Conservation (phyloP, 2,329 filamentous ascomycete genomes). For the Alternaria viburni region DNA sequence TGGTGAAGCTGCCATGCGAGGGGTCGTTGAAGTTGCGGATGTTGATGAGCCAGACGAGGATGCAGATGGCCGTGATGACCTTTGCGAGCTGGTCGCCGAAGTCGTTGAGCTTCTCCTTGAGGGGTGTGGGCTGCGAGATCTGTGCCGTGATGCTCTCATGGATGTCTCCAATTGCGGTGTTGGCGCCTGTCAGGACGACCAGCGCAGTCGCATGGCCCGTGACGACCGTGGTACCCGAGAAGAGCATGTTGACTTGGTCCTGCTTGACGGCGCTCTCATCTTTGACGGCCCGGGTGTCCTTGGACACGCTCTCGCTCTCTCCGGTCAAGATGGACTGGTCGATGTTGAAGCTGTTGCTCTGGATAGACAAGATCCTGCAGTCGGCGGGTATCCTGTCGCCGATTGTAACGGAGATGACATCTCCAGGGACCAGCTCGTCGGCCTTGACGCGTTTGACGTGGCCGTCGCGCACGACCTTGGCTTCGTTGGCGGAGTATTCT, state of each 20-base stretch:
- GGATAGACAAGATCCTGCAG: slow-evolving; percentile 85
- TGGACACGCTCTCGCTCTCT: slow-evolving; percentile 95
- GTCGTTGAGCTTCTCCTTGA: slow-evolving; percentile 99
- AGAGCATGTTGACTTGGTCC: slow-evolving; percentile 97
- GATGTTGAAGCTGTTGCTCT: slow-evolving; percentile 96
- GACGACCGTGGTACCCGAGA: slow-evolving; percentile 97
- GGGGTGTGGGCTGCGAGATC: slow-evolving; percentile 93
- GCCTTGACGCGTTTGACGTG: slow-evolving; percentile 84
- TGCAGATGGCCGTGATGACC: slow-evolving; percentile 96
- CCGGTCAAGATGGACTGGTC: slow-evolving; percentile 97
- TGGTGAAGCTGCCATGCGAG: slow-evolving; percentile 89
- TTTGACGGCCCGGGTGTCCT: slow-evolving; percentile 72
- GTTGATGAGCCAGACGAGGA: slow-evolving; percentile 98
- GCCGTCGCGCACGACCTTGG: slow-evolving; percentile 88
- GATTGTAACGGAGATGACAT: slow-evolving; percentile 85
- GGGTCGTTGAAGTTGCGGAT: slow-evolving; percentile 96
- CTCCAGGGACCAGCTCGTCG: slow-evolving; percentile 95
- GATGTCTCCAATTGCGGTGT: slow-evolving; percentile 96
- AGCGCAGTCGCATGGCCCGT: slow-evolving; percentile 90
- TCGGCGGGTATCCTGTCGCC: slow-evolving; percentile 95
- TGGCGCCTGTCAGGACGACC: slow-evolving; percentile 86
- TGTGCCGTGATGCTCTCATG: slow-evolving; percentile 98
- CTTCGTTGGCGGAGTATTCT: slow-evolving; percentile 98
- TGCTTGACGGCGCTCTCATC: slow-evolving; percentile 92
- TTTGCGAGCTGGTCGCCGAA: slow-evolving; percentile 96